Evolutionary conservation across 2,329 filamentous ascomycete genomes (phyloP).

Genomic region (Alternaria longipes): DNA sequence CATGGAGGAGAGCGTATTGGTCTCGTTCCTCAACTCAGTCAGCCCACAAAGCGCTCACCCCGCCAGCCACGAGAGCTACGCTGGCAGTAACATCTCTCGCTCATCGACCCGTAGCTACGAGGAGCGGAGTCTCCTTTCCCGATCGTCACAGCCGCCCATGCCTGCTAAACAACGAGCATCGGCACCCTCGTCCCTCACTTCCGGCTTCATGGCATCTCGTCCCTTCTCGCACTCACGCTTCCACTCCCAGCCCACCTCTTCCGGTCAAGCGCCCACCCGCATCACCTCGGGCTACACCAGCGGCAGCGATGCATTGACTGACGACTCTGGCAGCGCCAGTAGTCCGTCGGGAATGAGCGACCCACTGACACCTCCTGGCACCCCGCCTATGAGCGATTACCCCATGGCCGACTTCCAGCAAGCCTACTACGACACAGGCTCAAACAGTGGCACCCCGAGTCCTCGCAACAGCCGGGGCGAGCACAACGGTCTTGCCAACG

Average conservation of each 20-base stretch:
- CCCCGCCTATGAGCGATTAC: conserved; percentile 69
- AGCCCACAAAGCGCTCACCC: conserved; percentile 59
- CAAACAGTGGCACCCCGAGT: conserved; percentile 48
- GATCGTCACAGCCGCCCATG: conserved; percentile 41
- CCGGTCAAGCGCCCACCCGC: conserved; percentile 39
- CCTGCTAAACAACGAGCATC: conserved; percentile 50
- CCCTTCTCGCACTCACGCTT: conserved; percentile 50
- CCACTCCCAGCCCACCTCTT: conserved; percentile 49
- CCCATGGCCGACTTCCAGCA: conserved; percentile 57
- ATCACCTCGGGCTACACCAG: conserved; percentile 53
- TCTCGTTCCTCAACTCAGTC: conserved; percentile 84
- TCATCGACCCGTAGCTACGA: conserved; percentile 54
- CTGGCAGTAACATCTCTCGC: conserved; percentile 51
- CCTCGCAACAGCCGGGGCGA: conserved; percentile 50
- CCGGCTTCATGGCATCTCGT: conserved; percentile 49
- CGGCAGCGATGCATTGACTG: conserved; percentile 59
- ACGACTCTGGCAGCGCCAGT: conserved; percentile 68
- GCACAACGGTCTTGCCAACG: conserved; percentile 48
- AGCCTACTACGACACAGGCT: conserved; percentile 46
- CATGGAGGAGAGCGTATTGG: conserved; percentile 95
- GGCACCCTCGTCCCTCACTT: conserved; percentile 51
- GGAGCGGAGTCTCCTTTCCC: conserved; percentile 46
- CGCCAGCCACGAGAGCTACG: conserved; percentile 54
- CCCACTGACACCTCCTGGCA: conserved; percentile 79
- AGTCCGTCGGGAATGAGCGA: conserved; percentile 62